These are phyloP conservation scores for Cotoneaster glaucophyllus DNA, from an alignment of 306 rosid genomes.

Conservation along the genomic window DNA sequence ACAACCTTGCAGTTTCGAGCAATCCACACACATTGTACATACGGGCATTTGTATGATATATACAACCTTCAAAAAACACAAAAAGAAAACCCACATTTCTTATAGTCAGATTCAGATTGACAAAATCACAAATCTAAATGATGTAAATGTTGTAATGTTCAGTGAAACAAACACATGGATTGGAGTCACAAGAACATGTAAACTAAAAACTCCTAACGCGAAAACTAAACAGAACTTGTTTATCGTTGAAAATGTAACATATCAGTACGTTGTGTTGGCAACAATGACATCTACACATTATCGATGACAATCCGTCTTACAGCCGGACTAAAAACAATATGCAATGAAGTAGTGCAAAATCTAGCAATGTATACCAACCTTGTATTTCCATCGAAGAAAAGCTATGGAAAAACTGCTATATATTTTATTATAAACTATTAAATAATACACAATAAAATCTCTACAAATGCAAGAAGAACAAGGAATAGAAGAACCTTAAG, in stretches of 20 bases:
- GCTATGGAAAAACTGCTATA: too few relatives aligned
- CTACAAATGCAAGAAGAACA: too few relatives aligned
- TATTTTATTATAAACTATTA: too few relatives aligned
- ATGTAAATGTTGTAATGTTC: background rate
- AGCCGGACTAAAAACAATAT: background rate
- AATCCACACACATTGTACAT: slow-evolving; percentile 87
- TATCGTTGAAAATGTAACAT: too few relatives aligned
- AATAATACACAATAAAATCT: too few relatives aligned
- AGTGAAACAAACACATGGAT: background rate
- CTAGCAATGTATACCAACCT: slow-evolving; percentile 34
- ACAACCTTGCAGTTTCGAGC: slow-evolving; percentile 71
- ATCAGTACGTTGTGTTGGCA: too few relatives aligned
- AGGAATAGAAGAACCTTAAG: too few relatives aligned
- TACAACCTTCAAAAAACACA: slow-evolving; percentile 57
- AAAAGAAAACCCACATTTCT: background rate
- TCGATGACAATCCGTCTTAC: too few relatives aligned
- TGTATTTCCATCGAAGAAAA: slow-evolving; percentile 75
- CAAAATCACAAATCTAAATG: background rate
- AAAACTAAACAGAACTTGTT: too few relatives aligned
- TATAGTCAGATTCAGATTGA: slow-evolving; percentile 10
- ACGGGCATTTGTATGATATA: slow-evolving; percentile 73
- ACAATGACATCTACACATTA: too few relatives aligned
- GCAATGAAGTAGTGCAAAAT: too few relatives aligned
- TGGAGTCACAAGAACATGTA: background rate
- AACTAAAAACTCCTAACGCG: background rate